Conservation (phyloP, 2,329 filamentous ascomycete species). For the Ampelomyces quisqualis region DNA sequence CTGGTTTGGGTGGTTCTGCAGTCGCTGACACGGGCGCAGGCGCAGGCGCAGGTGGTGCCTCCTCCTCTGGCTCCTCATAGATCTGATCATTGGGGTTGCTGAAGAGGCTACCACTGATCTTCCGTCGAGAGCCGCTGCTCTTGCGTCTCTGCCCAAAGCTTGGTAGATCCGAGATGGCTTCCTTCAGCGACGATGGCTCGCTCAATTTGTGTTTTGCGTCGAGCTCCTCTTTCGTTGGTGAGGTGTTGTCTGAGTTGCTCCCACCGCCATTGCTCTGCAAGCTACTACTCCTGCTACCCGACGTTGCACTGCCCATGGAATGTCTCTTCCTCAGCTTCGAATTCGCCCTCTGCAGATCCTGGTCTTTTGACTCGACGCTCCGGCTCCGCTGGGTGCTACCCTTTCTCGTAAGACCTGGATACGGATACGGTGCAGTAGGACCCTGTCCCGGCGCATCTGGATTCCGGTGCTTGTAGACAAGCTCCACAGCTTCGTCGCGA, state of each 20-base stretch:
- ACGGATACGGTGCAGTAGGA: constrained; percentile 52
- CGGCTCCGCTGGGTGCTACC: constrained; percentile 66
- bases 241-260: constrained; percentile 29
- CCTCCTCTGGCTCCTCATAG: constrained; percentile 78
- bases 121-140: constrained; percentile 67
- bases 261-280: constrained; percentile 40
- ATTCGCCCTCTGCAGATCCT: constrained; percentile 36
- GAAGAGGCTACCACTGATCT: constrained; percentile 70
- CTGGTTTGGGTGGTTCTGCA: constrained; percentile 33
- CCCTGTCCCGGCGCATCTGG: constrained; percentile 64
- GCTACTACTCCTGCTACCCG: constrained; percentile 42
- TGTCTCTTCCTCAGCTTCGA: constrained; percentile 40
- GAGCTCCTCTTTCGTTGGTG: constrained; percentile 26
- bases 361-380: constrained; percentile 38
- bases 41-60: constrained; percentile 26
- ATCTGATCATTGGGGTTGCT: constrained; percentile 73
- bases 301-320: constrained; percentile 39
- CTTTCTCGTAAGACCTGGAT: constrained; percentile 63
- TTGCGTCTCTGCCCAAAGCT: constrained; percentile 49
- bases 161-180: constrained; percentile 28
- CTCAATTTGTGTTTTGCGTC: constrained; percentile 15
- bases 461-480: constrained; percentile 75
- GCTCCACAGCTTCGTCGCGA: constrained; percentile 73
- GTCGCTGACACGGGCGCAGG: constrained; percentile 33
- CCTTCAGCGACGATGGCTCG: constrained; percentile 41